phyloP scores from a whole-genome alignment of 1,139 yeast species.

The Groenewaldozyma sp. region DNA sequence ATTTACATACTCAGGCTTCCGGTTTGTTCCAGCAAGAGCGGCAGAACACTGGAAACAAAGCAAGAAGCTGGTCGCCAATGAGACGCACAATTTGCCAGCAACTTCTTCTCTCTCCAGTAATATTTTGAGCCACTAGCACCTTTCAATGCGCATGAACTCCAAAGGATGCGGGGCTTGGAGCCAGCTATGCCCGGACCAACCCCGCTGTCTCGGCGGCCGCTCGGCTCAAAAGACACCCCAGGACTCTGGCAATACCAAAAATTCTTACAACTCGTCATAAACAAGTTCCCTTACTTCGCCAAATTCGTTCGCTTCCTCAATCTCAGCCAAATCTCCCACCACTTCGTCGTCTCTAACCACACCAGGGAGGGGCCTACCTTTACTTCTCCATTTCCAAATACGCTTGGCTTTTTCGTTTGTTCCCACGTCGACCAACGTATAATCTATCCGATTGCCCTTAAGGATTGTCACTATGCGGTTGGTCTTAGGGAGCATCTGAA shows the following conservation, averaged over 20 bases:
- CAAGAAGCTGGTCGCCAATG: too few species aligned
- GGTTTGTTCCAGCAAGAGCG: too few species aligned
- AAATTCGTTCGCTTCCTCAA: slow-evolving; percentile 72
- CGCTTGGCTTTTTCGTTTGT: slow-evolving; percentile 81
- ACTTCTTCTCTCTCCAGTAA: too few species aligned
- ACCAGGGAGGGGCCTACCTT: slow-evolving; percentile 80
- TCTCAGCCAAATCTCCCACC: slow-evolving; percentile 72
- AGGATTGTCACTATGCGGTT: slow-evolving; percentile 69
- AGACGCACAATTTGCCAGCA: too few species aligned
- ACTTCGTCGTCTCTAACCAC: slow-evolving; percentile 79
- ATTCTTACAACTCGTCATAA: slow-evolving; percentile 20
- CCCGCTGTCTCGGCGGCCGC: too few species aligned
- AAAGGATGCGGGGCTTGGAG: too few species aligned
- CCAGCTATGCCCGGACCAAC: too few species aligned
- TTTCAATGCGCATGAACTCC: too few species aligned
- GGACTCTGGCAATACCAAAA: background rate
- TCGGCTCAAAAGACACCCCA: too few species aligned
- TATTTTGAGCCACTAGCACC: too few species aligned
- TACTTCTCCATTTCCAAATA: slow-evolving; percentile 72
- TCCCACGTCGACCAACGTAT: slow-evolving; percentile 69
- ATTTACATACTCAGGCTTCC: too few species aligned
- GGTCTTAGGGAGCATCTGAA: slow-evolving; percentile 74
- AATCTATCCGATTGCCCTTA: slow-evolving; percentile 62
- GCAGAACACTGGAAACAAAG: too few species aligned
- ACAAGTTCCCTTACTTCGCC: slow-evolving; percentile 35